Conservation (phyloP, 805 yeast genomes). For the Candida vaughaniae region DNA sequence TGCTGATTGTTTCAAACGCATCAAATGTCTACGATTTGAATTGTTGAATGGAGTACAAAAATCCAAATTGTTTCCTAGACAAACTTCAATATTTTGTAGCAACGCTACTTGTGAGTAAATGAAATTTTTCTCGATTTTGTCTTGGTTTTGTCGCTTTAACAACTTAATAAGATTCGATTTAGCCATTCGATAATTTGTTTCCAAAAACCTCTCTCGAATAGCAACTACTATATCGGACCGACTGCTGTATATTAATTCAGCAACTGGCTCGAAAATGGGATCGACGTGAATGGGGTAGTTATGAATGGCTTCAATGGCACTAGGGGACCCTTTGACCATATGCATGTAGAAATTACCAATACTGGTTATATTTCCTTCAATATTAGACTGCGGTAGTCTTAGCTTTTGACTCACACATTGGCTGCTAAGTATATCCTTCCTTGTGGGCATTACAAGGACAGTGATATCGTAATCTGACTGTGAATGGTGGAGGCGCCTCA, state of each 20-base stretch:
- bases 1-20: no score
- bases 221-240: constrained; percentile 13
- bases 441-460: background rate
- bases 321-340: background rate
- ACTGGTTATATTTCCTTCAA: background rate
- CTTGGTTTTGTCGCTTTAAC: background rate
- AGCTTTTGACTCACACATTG: background rate
- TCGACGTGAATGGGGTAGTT: background rate
- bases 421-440: background rate
- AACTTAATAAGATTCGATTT: background rate
- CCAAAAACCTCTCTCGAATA: background rate
- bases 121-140: background rate
- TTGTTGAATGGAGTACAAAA: background rate
- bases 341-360: background rate
- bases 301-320: background rate
- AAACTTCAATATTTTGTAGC: background rate
- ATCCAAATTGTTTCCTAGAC: background rate
- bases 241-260: background rate
- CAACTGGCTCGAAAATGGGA: background rate
- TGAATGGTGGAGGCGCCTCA: background rate
- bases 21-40: no score
- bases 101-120: background rate
- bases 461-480: constrained; percentile 2
- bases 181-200: background rate
- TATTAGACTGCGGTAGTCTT: background rate